Evolutionary conservation across 2,329 filamentous ascomycete genomes (phyloP), one percentile per base, ranked within the genome.

Genomic region (Pseudocercospora eumusae): DNA sequence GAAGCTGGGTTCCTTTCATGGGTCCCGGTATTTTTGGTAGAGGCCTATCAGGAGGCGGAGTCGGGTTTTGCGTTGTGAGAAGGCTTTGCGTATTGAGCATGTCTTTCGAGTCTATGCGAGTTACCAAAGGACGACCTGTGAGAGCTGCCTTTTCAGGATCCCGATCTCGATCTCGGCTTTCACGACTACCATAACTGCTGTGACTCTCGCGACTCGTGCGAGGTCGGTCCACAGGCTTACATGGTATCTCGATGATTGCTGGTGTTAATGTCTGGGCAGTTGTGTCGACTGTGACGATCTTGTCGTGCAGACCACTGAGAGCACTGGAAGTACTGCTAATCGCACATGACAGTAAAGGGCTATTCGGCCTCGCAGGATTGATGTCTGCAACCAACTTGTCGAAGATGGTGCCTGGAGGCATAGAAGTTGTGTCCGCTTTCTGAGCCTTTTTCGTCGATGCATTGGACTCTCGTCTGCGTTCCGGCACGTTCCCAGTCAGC

Each of bases 31-130:
- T 18, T n/a, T 52, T 52, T n/a, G 47, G 47, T 23, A 52, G 25
- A 5, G 47, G 47, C 25, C 18, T 52, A 15, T 52, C 47, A 5
- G 47, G 47, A 25, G 47, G 47, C 13, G 47, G 47, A 15, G 47
- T 52, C 7, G 47, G 47, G 4, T 25, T n/a, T 28, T 25, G 21
- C 23, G 25, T 25, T 15, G 23, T 15, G 47, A 52, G 47, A n/a
- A 52, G 47, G 47, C 23, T 52, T 28, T 27, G 25, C 10, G 47
- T 52, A 18, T 52, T 52, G 23, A 52, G 47, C 47, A 52, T 52
- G 47, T 52, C 47, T 52, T 52, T 52, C 11, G 47, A 52, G 18
- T 52, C 47, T 4, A 52, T 28, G 4, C 47, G 21, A 28, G 21
- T 27, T 4, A 52, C 47, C 11, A 18, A 9, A 15, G 47, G 47